Evolutionary conservation across 192 early-diverging fungal species (phyloP).

Genomic region (Phlyctochytrium arcticum): DNA sequence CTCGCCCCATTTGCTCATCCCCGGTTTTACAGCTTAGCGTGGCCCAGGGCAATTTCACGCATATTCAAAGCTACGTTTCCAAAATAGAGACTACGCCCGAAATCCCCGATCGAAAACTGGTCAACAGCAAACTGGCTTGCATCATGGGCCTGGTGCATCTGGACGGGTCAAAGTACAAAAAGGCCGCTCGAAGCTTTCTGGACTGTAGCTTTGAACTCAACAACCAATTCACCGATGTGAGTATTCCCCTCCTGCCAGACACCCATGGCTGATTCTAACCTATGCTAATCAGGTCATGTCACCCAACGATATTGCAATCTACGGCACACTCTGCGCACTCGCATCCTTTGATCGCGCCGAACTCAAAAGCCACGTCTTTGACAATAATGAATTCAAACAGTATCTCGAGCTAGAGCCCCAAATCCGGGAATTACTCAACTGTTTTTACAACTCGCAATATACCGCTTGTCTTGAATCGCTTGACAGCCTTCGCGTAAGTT

Average conservation of each 20-base stretch:
- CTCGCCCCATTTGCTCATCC: neutral
- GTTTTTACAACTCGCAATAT: conserved; percentile 78
- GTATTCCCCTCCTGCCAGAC: conserved; percentile 6
- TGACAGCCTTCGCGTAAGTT: conserved; percentile 58
- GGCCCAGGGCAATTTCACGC: conserved; percentile 63
- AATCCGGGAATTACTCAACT: conserved; percentile 62
- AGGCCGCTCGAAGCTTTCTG: conserved; percentile 59
- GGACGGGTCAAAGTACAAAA: conserved; percentile 52
- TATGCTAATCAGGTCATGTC: conserved; percentile 42
- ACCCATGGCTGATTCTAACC: conserved; percentile 24
- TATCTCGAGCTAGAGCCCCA: conserved; percentile 83
- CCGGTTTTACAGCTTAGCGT: conserved; percentile 53
- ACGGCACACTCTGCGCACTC: conserved; percentile 73
- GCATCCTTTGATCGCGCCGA: conserved; percentile 72
- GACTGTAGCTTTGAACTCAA: conserved; percentile 53
- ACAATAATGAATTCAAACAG: conserved; percentile 68
- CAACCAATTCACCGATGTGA: conserved; percentile 42
- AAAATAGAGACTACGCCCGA: conserved; percentile 66
- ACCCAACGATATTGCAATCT: conserved; percentile 78
- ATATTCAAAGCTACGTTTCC: conserved; percentile 65
- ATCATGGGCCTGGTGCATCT: conserved; percentile 64
- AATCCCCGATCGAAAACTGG: conserved; percentile 56
- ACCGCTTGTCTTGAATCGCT: conserved; percentile 60
- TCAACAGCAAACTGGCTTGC: conserved; percentile 59
- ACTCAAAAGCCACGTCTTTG: conserved; percentile 65